Evolutionary conservation across 495 filamentous ascomycete species (phyloP).

Genomic region (Xylaria scruposa): DNA sequence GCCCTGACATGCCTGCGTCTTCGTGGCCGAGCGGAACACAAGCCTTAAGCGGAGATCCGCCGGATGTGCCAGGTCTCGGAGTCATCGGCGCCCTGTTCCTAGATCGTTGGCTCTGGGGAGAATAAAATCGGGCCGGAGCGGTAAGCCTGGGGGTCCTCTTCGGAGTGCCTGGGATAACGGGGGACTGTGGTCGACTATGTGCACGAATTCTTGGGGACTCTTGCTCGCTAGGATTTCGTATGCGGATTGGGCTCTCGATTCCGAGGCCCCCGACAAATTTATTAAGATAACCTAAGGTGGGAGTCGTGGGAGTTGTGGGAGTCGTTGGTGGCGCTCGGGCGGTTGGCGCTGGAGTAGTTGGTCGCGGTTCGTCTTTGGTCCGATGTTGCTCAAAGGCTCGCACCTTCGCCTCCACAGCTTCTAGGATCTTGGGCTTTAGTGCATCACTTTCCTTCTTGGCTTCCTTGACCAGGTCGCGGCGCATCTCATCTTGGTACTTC

Average conservation of each 20-base stretch:
- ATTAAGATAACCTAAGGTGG: neutral
- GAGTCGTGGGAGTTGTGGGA: conserved; percentile 2
- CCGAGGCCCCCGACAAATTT: neutral
- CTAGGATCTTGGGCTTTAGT: neutral
- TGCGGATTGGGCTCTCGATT: neutral
- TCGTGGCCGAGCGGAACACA: neutral
- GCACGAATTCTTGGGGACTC: neutral
- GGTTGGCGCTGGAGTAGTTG: neutral
- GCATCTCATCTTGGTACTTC: neutral
- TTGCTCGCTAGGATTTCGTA: neutral
- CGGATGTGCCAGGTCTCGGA: neutral
- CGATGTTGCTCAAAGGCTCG: neutral
- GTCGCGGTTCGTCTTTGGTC: neutral
- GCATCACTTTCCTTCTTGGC: neutral
- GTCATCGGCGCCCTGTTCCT: neutral
- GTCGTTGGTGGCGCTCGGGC: neutral
- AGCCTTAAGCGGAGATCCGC: neutral
- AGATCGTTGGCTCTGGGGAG: neutral
- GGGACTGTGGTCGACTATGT: neutral
- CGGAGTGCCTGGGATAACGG: neutral
- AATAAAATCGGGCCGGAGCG: neutral
- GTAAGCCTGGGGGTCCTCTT: neutral
- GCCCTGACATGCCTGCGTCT: neutral
- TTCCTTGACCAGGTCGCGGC: neutral
- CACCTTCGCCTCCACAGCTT: neutral